Evolutionary conservation across 768 basidiomycete genomes (phyloP).

Genomic region (Chlorophyllum brunneum): DNA sequence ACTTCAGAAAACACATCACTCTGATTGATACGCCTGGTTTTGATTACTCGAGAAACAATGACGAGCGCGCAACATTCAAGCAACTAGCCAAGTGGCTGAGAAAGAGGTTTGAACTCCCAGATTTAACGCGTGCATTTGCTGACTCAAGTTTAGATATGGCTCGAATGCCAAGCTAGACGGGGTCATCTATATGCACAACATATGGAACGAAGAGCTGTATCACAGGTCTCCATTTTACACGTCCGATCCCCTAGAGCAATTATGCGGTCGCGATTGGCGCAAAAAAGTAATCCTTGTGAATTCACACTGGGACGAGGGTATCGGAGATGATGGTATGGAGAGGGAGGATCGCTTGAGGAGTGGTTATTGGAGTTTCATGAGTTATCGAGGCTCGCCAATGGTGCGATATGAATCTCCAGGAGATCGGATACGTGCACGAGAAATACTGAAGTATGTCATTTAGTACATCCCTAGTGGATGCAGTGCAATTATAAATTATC

Average conservation of each 20-base stretch:
- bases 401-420: background rate
- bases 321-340: background rate
- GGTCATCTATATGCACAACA: constrained; percentile 10
- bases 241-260: background rate
- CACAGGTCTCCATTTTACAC: background rate
- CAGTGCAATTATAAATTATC: no score
- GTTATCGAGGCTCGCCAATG: background rate
- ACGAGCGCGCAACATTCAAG: background rate
- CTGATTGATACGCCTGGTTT: constrained; percentile 7
- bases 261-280: constrained; percentile 2
- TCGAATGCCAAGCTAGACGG: background rate
- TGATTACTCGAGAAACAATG: background rate
- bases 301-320: background rate
- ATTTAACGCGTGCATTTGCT: background rate
- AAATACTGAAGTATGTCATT: background rate
- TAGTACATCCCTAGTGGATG: no score
- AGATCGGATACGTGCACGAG: background rate
- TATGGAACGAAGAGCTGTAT: constrained; percentile 6
- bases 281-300: constrained; percentile 1
- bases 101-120: background rate
- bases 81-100: background rate
- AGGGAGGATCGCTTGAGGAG: background rate
- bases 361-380: constrained; percentile 6
- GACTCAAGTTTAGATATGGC: background rate
- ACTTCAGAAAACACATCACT: background rate